phyloP scores from a whole-genome alignment of 371 early-diverging fungal genomes.

The Rhizopus arrhizus region DNA sequence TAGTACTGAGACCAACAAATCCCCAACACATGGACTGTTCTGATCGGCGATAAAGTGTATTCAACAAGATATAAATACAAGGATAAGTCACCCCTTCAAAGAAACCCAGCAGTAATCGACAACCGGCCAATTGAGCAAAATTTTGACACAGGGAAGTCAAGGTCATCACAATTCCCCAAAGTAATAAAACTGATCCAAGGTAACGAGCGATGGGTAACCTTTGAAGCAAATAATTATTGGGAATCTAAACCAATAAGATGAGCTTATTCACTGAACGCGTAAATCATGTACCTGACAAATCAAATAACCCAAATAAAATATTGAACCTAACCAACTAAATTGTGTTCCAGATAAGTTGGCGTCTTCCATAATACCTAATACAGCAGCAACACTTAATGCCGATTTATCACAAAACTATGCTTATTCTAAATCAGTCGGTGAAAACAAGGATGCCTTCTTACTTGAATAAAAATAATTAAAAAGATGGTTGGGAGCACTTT shows the following conservation, averaged over 20 bases:
- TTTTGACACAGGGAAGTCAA: constrained; percentile 27
- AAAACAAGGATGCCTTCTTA: constrained; percentile 4
- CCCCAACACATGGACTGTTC: constrained; percentile 37
- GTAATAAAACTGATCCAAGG: constrained; percentile 26
- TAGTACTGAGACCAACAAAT: constrained; percentile 24
- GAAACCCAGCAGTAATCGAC: constrained; percentile 38
- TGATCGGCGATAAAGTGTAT: constrained; percentile 36
- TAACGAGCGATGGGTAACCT: constrained; percentile 32
- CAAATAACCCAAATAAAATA: constrained; percentile 44
- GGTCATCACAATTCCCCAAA: constrained; percentile 40
- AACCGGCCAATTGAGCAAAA: constrained; percentile 31
- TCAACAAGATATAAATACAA: constrained; percentile 31
- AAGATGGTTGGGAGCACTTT: constrained; percentile 29
- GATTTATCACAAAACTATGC: constrained; percentile 47
- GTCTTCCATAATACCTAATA: constrained; percentile 38
- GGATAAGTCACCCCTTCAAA: constrained; percentile 42
- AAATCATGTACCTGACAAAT: constrained; percentile 33
- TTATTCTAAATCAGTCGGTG: not conserved
- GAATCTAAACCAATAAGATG: not conserved
- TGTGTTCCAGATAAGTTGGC: constrained; percentile 23
- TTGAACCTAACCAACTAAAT: constrained; percentile 37
- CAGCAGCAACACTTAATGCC: constrained; percentile 36
- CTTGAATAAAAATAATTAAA: constrained; percentile 34
- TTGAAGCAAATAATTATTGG: constrained; percentile 40
- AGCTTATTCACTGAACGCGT: not conserved